These are phyloP conservation scores for Crithidia fasciculata DNA, from an alignment of 208 protist genomes.

Conservation along the genomic window DNA sequence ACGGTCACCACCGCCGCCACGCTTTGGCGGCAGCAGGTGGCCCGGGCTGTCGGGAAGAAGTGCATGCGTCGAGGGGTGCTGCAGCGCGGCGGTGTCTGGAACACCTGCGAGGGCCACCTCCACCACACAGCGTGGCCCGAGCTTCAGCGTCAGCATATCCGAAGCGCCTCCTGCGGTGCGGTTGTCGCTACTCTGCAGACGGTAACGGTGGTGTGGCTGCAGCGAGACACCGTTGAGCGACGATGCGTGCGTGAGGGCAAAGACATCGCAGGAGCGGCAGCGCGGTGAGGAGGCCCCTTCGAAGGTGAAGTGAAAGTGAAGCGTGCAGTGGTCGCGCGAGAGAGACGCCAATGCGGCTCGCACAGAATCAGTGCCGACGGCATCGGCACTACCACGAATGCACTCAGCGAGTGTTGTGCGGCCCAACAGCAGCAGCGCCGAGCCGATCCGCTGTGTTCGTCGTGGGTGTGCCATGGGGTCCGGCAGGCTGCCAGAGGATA, in stretches of 20 bases:
- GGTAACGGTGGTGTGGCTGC: conserved; percentile 49
- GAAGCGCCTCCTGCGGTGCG: neutral
- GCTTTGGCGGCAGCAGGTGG: neutral
- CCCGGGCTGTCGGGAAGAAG: neutral
- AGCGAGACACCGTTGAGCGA: conserved; percentile 37
- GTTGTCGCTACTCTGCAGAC: conserved; percentile 21
- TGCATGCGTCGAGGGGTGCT: neutral
- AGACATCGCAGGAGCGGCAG: conserved; percentile 32
- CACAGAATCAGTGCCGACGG: neutral
- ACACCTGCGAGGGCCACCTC: conserved; percentile 21
- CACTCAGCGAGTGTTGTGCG: conserved; percentile 4
- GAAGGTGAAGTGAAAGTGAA: conserved; percentile 22
- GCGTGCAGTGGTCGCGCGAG: conserved; percentile 29
- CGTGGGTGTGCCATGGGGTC: conserved; percentile 2
- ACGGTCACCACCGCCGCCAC: too few species aligned
- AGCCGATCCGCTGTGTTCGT: neutral
- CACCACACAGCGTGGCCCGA: conserved; percentile 28
- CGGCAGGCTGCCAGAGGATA: neutral
- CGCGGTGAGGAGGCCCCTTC: neutral
- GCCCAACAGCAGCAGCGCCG: conserved; percentile 16
- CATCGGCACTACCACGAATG: too few species aligned
- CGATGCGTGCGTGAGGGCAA: conserved; percentile 17
- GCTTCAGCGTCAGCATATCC: conserved; percentile 15
- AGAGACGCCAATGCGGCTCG: conserved; percentile 1
- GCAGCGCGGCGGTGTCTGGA: neutral